Evolutionary conservation across 768 basidiomycete genomes (phyloP), one percentile per base, ranked within the genome.

Genomic region (Galerina sulciceps): DNA sequence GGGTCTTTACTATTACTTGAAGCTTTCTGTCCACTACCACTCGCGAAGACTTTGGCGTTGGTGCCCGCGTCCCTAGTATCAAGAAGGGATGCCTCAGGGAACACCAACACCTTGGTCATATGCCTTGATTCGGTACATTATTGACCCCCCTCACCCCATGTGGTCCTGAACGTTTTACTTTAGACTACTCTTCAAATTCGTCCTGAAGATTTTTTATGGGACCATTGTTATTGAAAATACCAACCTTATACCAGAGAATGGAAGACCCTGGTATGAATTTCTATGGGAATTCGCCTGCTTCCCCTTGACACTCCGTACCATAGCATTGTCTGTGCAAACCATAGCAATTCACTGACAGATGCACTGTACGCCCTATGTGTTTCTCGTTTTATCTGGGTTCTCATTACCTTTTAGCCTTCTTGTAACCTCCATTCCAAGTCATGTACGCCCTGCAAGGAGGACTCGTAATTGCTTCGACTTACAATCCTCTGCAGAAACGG

Each of bases 161-260:
- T 8, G 45, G 34, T 8, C 51, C 50, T 6, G 26, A 48, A 9
- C 17, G 45, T 22, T 17, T 47, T 20, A 34, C 46, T 37, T 13
- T 51, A 92, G 90, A 36, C 68, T 86, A 15, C 76, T 93, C 26
- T 93, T 92, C 70, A 84, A 83, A 64, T 88, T 94, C 64, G 92
- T 94, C 2, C 85, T 96, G 67, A 91, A 91, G 70, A 91, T 94
- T 61, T 96, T 96, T 75, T 96, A 96, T 71, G 91, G 91, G 1
- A 85, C 88, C 10, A 93, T 96, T 55, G 90, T 95, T 22, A 82
- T 96, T 14, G 92, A 96, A 71, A 90, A 91, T 68, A 77, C 78
- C 3, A 76, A 92, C 45, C 73, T 85, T 50, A 85, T 96, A 50
- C 91, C 93, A 18, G 72, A 78, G 65, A 87, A 82, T 10, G 94